phyloP scores from a whole-genome alignment of 1,284 basidiomycete genomes.

The Cutaneotrichosporon mucoides region DNA sequence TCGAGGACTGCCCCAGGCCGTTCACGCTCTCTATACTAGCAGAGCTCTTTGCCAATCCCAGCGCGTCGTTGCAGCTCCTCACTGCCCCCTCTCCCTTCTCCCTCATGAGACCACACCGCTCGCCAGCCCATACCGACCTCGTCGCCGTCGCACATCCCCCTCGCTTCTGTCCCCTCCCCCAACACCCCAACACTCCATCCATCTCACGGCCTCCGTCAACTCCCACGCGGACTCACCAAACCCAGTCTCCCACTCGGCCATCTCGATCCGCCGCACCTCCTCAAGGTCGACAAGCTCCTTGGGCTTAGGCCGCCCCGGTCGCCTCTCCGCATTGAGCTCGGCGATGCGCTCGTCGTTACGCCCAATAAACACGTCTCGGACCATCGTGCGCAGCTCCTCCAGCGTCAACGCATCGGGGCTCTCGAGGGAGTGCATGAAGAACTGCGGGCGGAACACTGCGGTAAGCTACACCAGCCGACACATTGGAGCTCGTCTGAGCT shows the following conservation, averaged over 20 bases:
- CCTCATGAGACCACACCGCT: no score
- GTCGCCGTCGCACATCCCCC: no score
- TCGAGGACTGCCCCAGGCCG: no score
- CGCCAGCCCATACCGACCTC: no score
- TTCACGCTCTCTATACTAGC: no score
- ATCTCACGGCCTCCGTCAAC: no score
- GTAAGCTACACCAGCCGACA: slow-evolving; percentile 4
- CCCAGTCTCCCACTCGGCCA: slow-evolving; percentile 72
- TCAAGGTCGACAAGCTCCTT: slow-evolving; percentile 66
- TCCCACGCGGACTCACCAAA: slow-evolving; percentile 56
- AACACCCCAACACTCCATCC: slow-evolving; percentile 32
- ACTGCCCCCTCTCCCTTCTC: no score
- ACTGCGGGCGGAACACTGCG: slow-evolving; percentile 66
- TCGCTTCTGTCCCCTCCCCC: neutral
- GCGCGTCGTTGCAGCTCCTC: no score
- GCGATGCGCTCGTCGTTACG: slow-evolving; percentile 67
- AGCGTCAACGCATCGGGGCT: slow-evolving; percentile 61
- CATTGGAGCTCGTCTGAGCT: no score
- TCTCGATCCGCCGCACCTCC: slow-evolving; percentile 64
- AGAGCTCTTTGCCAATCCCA: no score
- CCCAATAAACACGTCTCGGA: slow-evolving; percentile 67
- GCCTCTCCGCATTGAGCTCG: slow-evolving; percentile 59
- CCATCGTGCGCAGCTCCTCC: slow-evolving; percentile 63
- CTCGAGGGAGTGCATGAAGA: slow-evolving; percentile 68
- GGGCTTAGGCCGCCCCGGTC: slow-evolving; percentile 74